Conservation (phyloP, 306 rosid species). For the Inga leiocalycina region DNA sequence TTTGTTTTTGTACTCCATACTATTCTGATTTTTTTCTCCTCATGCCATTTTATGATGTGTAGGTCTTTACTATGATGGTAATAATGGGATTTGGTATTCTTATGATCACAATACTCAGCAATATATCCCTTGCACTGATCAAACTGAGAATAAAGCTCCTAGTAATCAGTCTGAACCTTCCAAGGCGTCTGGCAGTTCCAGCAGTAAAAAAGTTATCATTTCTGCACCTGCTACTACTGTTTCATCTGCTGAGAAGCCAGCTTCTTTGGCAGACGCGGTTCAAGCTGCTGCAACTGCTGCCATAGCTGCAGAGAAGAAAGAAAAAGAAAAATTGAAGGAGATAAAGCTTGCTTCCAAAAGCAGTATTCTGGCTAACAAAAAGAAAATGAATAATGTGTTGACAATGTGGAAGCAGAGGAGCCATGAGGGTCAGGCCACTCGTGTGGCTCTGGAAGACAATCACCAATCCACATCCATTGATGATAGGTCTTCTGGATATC, state of each 20-base stretch:
- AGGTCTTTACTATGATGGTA: constrained; percentile 96
- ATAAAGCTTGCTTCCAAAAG: constrained; percentile 93
- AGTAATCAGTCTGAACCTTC: constrained; percentile 62
- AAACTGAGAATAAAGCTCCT: constrained; percentile 61
- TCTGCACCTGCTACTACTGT: constrained; percentile 92
- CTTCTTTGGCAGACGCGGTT: constrained; percentile 90
- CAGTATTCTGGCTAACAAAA: constrained; percentile 93
- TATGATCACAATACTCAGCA: constrained; percentile 83
- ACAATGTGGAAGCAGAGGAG: constrained; percentile 98
- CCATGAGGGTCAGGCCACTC: constrained; percentile 90
- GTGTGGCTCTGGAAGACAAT: constrained; percentile 79
- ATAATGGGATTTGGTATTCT: constrained; percentile 85
- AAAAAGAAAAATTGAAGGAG: constrained; percentile 86
- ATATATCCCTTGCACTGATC: constrained; percentile 85
- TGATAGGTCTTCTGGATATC: constrained; percentile 61
- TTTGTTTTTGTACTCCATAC: not conserved
- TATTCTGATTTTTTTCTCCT: constrained; percentile 19
- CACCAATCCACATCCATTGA: constrained; percentile 58
- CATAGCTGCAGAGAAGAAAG: constrained; percentile 94
- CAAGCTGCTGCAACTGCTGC: constrained; percentile 96
- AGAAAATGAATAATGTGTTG: constrained; percentile 94
- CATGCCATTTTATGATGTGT: constrained; percentile 30
- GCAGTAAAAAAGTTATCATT: constrained; percentile 73
- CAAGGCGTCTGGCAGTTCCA: constrained; percentile 65
- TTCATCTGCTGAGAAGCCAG: constrained; percentile 64